These are phyloP conservation scores for Citrus unshiu DNA, from an alignment of 345 rosid genomes.

Conservation along the genomic window DNA sequence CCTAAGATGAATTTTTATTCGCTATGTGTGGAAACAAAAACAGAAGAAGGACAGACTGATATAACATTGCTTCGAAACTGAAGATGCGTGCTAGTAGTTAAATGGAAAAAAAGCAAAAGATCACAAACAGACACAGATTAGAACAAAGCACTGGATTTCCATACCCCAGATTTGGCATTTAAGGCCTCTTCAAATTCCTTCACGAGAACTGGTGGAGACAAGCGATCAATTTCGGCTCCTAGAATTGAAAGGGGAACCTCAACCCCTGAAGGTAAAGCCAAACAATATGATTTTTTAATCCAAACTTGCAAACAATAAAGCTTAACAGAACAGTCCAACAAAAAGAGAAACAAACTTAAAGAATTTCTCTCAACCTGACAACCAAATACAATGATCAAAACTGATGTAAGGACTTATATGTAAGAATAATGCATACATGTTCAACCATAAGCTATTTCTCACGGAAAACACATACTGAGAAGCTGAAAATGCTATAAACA, in stretches of 20 bases:
- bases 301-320: background rate
- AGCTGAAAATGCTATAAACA: background rate
- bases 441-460: background rate
- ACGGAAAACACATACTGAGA: background rate
- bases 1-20: background rate
- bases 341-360: background rate
- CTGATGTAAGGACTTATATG: background rate
- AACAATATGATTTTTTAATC: background rate
- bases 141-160: background rate
- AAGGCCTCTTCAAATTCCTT: conserved; percentile 47
- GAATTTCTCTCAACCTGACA: background rate
- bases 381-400: background rate
- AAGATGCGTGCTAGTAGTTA: background rate
- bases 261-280: conserved; percentile 31
- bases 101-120: background rate
- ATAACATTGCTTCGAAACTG: background rate
- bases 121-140: background rate
- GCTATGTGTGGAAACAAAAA: background rate
- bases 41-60: background rate
- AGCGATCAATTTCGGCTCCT: conserved; percentile 52
- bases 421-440: background rate
- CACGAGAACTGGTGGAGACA: conserved; percentile 43
- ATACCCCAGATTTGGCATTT: conserved; percentile 41
- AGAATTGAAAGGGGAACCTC: conserved; percentile 47
- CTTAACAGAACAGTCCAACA: background rate